Percentiles rank a stretch among this genome's conserved stretches.
phyloP scores from a whole-genome alignment of 2,329 filamentous ascomycete genomes.

The Arthrobotrys entomopaga region DNA sequence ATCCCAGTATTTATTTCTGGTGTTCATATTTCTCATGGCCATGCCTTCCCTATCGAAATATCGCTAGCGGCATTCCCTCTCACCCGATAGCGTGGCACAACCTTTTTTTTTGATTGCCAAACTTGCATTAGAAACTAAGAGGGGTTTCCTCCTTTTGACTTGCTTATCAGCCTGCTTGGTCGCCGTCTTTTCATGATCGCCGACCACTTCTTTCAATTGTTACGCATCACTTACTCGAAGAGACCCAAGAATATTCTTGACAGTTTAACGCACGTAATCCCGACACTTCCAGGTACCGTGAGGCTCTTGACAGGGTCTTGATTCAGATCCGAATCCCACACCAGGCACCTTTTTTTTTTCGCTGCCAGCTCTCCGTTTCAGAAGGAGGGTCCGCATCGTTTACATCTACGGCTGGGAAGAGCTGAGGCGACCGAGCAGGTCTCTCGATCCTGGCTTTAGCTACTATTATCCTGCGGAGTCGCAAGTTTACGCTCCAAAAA shows the following conservation, averaged over 20 bases:
- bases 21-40: slow-evolving; percentile 24
- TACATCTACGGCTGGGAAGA: slow-evolving; percentile 42
- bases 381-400: slow-evolving; percentile 52
- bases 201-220: slow-evolving; percentile 55
- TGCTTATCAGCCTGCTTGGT: slow-evolving; percentile 55
- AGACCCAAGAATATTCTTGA: slow-evolving; percentile 46
- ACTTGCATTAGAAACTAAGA: slow-evolving; percentile 52
- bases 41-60: slow-evolving; percentile 43
- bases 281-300: slow-evolving; percentile 53
- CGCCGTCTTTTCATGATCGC: slow-evolving; percentile 55
- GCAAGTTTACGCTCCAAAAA: slow-evolving; percentile 16
- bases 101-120: slow-evolving; percentile 41
- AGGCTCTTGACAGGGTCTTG: slow-evolving; percentile 55
- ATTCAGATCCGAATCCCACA: slow-evolving; percentile 49
- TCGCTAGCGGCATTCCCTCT: slow-evolving; percentile 50
- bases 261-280: slow-evolving; percentile 55
- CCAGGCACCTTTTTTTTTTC: slow-evolving; percentile 45
- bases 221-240: slow-evolving; percentile 54
- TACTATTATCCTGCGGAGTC: slow-evolving; percentile 15
- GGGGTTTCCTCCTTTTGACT: slow-evolving; percentile 49
- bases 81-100: slow-evolving; percentile 55
- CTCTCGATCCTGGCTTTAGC: slow-evolving; percentile 28
- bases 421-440: slow-evolving; percentile 32
- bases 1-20: slow-evolving; percentile 52
- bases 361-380: slow-evolving; percentile 34